Evolutionary conservation across 805 yeast genomes (phyloP).

Genomic region (Crinitomyces ghanaensis): DNA sequence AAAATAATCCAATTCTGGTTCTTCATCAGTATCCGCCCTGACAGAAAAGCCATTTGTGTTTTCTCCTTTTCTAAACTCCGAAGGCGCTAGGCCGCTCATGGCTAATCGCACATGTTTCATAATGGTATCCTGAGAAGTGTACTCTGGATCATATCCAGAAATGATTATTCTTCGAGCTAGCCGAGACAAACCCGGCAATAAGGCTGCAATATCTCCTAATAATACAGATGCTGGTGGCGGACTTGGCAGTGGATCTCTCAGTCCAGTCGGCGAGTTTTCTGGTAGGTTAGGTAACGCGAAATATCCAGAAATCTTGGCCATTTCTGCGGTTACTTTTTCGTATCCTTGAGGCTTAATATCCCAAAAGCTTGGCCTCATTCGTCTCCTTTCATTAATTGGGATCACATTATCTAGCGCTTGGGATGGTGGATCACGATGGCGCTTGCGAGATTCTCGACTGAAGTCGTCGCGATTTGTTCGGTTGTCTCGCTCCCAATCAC

Average conservation of each 20-base stretch:
- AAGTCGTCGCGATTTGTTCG: slow-evolving; percentile 7
- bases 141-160: not conserved
- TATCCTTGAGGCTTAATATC: slow-evolving; percentile 62
- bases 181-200: not conserved
- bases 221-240: not conserved
- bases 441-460: slow-evolving; percentile 7
- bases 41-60: too few relatives aligned
- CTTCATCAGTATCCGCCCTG: too few relatives aligned
- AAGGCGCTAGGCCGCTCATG: too few relatives aligned
- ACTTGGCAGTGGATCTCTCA: slow-evolving; percentile 4
- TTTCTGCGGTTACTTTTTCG: slow-evolving; percentile 60
- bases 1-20: too few relatives aligned
- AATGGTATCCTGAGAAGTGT: not conserved
- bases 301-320: slow-evolving; percentile 68
- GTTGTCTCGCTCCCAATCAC: slow-evolving; percentile 13
- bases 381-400: slow-evolving; percentile 41
- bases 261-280: not conserved
- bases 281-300: slow-evolving; percentile 28
- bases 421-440: slow-evolving; percentile 3
- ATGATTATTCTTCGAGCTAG: not conserved
- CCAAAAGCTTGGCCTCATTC: slow-evolving; percentile 51
- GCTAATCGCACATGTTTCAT: too few relatives aligned
- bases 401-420: slow-evolving; percentile 29
- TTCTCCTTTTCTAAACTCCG: too few relatives aligned
- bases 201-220: not conserved